Evolutionary conservation across 495 filamentous ascomycete species (phyloP), one percentile per base, ranked within the genome.

Genomic region (Evansstolkia leycettana): DNA sequence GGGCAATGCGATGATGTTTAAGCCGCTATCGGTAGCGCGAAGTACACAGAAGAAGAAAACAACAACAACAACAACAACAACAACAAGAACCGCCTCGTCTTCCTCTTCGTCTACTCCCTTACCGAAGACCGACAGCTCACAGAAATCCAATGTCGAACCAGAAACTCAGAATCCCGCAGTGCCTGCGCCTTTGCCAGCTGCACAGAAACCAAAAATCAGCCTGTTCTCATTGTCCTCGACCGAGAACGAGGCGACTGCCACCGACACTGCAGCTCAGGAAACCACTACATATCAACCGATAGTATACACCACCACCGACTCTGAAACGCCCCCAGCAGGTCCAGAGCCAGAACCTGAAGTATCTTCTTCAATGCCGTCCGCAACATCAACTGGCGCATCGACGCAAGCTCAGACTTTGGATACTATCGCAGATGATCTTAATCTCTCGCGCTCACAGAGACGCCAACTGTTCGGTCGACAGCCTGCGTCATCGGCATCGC

Each of bases 1-100:
- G 25, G 83, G 80, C 5, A 88, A 84, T 42, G 69, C 83, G 14
- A 74, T 82, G 48, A 86, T 85, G 74, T 94, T 95, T 57, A 84
- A 80, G 51, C 87, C 87, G 1, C 54, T 94, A 16, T 92, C 85
- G 2, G 84, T 93, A 7, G 70, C 72, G 13, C 64, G 80, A 28
- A 81, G 78, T 31, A 66, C 67, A n/a, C 57, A 65, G 39, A 84
- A 83, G 64, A 84, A 82, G 58, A 76, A 69, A 49, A 48, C 38
- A 18, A 36, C 41, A 18, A 44, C 40, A 36, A 12, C 32, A 11
- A 36, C 40, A 17, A 13, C 32, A 18, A 36, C 41, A 18, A 44
- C 40, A 36, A 12, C 32, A 11, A 36, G 39, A 17, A 13, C 32
- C 11, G 16, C 32, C 3, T n/a, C 17, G 17, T n/a, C 17, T 9